phyloP scores from a whole-genome alignment of 345 rosid species.

The Aegle marmelos region DNA sequence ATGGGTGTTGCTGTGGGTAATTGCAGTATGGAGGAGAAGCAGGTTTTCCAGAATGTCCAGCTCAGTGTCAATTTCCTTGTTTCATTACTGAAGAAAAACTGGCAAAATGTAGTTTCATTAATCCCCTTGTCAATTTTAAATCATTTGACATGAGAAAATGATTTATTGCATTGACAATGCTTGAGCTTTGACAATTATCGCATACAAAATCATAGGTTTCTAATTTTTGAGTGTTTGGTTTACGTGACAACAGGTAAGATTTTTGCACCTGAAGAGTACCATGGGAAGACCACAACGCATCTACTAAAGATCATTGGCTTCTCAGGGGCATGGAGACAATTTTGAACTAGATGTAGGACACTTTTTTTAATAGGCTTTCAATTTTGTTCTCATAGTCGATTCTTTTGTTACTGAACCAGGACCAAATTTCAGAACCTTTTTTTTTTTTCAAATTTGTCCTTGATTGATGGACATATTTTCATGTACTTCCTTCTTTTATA shows the following conservation, averaged over 20 bases:
- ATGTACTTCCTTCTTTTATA: neutral
- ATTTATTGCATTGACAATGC: neutral
- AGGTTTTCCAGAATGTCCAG: slow-evolving; percentile 75
- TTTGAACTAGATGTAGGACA: neutral
- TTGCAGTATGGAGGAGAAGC: slow-evolving; percentile 63
- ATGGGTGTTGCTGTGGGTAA: slow-evolving; percentile 80
- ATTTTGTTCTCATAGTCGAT: neutral
- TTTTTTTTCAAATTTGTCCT: too few species aligned
- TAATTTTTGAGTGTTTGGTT: neutral
- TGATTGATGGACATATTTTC: too few species aligned
- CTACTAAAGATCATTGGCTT: slow-evolving; percentile 23
- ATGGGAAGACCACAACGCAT: slow-evolving; percentile 50
- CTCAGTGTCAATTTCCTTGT: slow-evolving; percentile 74
- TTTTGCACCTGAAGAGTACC: slow-evolving; percentile 53
- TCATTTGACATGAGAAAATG: neutral
- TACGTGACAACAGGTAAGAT: slow-evolving; percentile 32
- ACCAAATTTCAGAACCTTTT: neutral
- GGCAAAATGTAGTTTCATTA: slow-evolving; percentile 59
- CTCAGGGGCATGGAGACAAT: neutral
- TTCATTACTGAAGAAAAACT: slow-evolving; percentile 72
- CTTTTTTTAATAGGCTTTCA: neutral
- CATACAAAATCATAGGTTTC: neutral
- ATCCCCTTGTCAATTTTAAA: neutral
- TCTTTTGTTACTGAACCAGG: neutral
- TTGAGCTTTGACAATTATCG: neutral